These are phyloP conservation scores for Paracoccidioides lutzii DNA, from an alignment of 2,329 filamentous ascomycete genomes.

Conservation along the genomic window DNA sequence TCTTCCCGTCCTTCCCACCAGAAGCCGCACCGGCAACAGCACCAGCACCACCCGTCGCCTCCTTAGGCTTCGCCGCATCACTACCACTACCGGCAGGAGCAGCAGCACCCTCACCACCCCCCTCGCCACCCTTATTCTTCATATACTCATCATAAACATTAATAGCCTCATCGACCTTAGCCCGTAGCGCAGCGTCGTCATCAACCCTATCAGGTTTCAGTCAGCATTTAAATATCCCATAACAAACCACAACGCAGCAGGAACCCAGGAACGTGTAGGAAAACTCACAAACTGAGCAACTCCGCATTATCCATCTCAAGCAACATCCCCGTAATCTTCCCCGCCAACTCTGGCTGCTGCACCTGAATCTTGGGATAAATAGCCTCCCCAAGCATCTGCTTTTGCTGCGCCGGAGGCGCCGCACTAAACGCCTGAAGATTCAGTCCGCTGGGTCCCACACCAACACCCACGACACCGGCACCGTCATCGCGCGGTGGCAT, in stretches of 20 bases:
- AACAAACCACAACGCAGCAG: neutral
- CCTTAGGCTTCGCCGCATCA: conserved; percentile 35
- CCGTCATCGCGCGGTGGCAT: conserved; percentile 28
- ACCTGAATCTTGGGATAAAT: conserved; percentile 97
- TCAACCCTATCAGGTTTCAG: conserved; percentile 51
- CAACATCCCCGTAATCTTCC: conserved; percentile 99
- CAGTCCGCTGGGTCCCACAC: conserved; percentile 25
- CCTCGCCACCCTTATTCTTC: conserved; percentile 57
- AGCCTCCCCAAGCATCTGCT: conserved; percentile 95
- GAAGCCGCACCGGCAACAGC: too few species aligned
- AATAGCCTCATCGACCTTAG: conserved; percentile 95
- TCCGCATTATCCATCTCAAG: conserved; percentile 98
- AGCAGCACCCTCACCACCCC: conserved; percentile 31
- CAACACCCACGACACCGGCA: conserved; percentile 10
- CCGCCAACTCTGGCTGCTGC: conserved; percentile 87
- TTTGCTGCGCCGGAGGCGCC: conserved; percentile 64
- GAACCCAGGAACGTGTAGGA: neutral
- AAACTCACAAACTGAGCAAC: conserved; percentile 83
- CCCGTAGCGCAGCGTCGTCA: conserved; percentile 74
- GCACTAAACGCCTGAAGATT: conserved; percentile 39
- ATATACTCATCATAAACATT: conserved; percentile 97
- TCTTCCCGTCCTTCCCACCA: conserved; percentile 21
- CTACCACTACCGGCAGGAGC: neutral
- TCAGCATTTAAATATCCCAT: conserved; percentile 11
- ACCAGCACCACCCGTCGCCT: conserved; percentile 11